Conservation (phyloP, 2,329 filamentous ascomycete species). For the Clarireedia homoeocarpa region DNA sequence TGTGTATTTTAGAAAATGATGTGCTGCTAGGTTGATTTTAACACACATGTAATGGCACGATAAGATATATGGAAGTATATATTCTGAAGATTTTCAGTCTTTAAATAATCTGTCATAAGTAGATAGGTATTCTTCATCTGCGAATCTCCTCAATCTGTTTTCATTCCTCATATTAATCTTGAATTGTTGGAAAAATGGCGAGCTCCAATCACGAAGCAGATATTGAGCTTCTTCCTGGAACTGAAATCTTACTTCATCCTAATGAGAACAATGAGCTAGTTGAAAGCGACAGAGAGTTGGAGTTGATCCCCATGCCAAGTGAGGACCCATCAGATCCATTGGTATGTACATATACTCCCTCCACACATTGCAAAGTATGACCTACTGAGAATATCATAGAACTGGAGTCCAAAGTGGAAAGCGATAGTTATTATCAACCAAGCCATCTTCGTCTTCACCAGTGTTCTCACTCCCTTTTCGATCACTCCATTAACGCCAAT, state of each 20-base stretch:
- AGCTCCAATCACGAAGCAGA: neutral
- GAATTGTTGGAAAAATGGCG: neutral
- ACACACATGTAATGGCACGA: too few species aligned
- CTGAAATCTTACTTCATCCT: conserved; percentile 11
- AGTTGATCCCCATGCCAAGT: conserved; percentile 13
- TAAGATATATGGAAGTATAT: too few species aligned
- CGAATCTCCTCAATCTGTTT: too few species aligned
- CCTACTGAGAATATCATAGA: conserved; percentile 30
- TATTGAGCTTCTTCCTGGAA: conserved; percentile 13
- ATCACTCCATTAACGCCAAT: conserved; percentile 31
- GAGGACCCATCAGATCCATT: conserved; percentile 11
- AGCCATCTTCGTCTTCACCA: conserved; percentile 20
- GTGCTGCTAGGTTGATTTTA: too few species aligned
- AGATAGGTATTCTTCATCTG: too few species aligned
- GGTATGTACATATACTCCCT: neutral
- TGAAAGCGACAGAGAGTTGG: neutral
- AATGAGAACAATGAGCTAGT: neutral
- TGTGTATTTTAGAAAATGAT: too few species aligned
- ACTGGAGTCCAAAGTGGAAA: neutral
- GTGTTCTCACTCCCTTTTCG: conserved; percentile 26
- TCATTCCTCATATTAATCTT: neutral
- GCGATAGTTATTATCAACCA: neutral
- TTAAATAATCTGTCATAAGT: too few species aligned
- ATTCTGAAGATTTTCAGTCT: too few species aligned
- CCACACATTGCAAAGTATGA: neutral